Evolutionary conservation across 371 early-diverging fungal genomes (phyloP).

Genomic region (Capniomyces stellatus): DNA sequence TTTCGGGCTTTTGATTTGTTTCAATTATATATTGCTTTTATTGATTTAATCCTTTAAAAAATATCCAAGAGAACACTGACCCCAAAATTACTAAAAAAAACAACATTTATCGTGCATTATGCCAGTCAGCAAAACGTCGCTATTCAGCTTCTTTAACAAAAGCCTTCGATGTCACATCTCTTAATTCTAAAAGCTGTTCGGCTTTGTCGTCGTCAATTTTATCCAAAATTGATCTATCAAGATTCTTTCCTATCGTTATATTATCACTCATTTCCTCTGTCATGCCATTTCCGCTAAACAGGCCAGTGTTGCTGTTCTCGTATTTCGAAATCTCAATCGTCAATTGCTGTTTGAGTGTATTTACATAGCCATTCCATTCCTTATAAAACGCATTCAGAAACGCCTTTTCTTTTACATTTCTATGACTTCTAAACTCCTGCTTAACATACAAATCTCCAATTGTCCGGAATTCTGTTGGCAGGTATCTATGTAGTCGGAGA

Average conservation of each 20-base stretch:
- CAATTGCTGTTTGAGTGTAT: conserved; percentile 9
- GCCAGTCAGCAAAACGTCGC: too few species aligned
- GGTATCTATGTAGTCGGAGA: conserved; percentile 13
- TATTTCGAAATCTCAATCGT: not conserved
- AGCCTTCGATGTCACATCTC: conserved; percentile 6
- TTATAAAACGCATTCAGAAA: conserved; percentile 16
- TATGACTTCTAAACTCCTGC: conserved; percentile 21
- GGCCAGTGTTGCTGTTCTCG: not conserved
- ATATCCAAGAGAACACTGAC: too few species aligned
- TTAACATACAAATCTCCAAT: conserved; percentile 26
- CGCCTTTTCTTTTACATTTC: conserved; percentile 13
- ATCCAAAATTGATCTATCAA: conserved; percentile 15
- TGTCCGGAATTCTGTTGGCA: conserved; percentile 21
- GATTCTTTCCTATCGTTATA: conserved; percentile 10
- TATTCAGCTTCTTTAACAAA: too few species aligned
- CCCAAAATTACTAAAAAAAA: too few species aligned
- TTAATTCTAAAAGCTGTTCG: conserved; percentile 23
- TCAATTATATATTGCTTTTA: too few species aligned
- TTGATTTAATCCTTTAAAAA: too few species aligned
- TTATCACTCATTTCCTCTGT: not conserved
- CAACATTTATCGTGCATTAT: too few species aligned
- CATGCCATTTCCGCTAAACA: not conserved
- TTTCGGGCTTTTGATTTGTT: too few species aligned
- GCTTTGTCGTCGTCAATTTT: conserved; percentile 23
- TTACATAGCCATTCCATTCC: conserved; percentile 19